Evolutionary conservation across 768 basidiomycete species (phyloP).

Genomic region (Fomitopsis serialis): DNA sequence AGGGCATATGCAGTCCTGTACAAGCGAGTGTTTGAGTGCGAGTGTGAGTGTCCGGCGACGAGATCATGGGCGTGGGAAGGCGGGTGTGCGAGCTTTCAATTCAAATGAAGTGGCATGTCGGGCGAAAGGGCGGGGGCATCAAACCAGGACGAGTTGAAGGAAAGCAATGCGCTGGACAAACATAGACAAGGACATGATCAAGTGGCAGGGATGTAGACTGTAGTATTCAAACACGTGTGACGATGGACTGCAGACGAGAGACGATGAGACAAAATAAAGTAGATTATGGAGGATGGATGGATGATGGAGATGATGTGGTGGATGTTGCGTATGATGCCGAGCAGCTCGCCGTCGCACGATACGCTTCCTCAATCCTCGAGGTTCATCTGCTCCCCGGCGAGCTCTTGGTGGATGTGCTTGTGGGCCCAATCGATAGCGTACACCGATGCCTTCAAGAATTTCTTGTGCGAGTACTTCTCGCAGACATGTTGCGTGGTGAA

Average conservation of each 20-base stretch:
- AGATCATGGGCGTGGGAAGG: not conserved
- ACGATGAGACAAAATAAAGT: slow-evolving; percentile 5
- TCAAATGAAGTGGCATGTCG: slow-evolving; percentile 4
- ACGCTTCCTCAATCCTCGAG: slow-evolving; percentile 15
- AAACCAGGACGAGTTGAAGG: slow-evolving; percentile 1
- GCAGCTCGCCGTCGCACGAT: not conserved
- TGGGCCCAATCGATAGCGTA: slow-evolving; percentile 77
- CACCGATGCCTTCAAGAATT: slow-evolving; percentile 88
- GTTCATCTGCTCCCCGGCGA: slow-evolving; percentile 37
- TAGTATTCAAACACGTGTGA: slow-evolving; percentile 22
- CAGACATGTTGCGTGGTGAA: slow-evolving; percentile 86
- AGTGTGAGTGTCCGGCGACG: not conserved
- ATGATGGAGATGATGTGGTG: slow-evolving; percentile 3
- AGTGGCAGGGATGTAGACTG: slow-evolving; percentile 8
- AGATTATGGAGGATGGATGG: slow-evolving; percentile 3
- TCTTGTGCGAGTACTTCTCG: slow-evolving; percentile 97
- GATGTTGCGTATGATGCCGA: slow-evolving; percentile 3
- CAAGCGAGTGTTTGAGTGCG: slow-evolving; percentile 6
- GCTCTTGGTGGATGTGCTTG: slow-evolving; percentile 35
- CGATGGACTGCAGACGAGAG: slow-evolving; percentile 13
- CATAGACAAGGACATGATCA: slow-evolving; percentile 9
- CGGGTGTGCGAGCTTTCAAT: slow-evolving; percentile 2
- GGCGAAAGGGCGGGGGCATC: slow-evolving; percentile 3
- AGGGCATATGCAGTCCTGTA: slow-evolving; percentile 5
- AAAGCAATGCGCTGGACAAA: slow-evolving; percentile 5